phyloP scores from a whole-genome alignment of 352 stramenopile species.

The Phytophthora uliginosa region DNA sequence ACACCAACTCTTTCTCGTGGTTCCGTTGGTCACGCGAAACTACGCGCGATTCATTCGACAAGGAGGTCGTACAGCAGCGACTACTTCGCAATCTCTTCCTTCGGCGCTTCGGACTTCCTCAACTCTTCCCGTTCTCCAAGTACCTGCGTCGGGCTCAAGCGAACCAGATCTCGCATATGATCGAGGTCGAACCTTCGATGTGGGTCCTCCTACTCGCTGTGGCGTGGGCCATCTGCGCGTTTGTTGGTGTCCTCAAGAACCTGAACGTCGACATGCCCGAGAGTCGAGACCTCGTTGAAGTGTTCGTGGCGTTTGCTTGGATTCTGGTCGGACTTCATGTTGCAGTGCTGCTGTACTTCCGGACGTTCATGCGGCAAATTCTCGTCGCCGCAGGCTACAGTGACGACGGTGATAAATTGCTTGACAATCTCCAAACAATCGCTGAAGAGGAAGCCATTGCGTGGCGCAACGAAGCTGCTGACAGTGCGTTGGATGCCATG shows the following conservation, averaged over 20 bases:
- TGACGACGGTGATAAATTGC: slow-evolving; percentile 12
- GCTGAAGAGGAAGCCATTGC: slow-evolving; percentile 29
- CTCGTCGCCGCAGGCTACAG: slow-evolving; percentile 43
- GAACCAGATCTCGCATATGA: slow-evolving; percentile 85
- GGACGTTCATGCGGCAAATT: slow-evolving; percentile 40
- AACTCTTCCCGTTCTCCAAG: slow-evolving; percentile 80
- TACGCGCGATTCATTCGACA: slow-evolving; percentile 7
- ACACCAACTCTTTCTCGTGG: slow-evolving; percentile 6
- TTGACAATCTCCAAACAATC: slow-evolving; percentile 19
- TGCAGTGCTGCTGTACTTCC: slow-evolving; percentile 52
- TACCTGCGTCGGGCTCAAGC: slow-evolving; percentile 80
- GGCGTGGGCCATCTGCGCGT: slow-evolving; percentile 50
- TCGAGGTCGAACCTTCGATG: slow-evolving; percentile 78
- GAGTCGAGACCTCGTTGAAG: slow-evolving; percentile 42
- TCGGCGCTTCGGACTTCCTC: slow-evolving; percentile 47
- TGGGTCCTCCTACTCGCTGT: slow-evolving; percentile 66
- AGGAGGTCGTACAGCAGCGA: slow-evolving; percentile 41
- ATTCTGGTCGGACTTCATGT: slow-evolving; percentile 44
- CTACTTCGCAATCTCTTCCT: slow-evolving; percentile 63
- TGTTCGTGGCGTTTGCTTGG: slow-evolving; percentile 49
- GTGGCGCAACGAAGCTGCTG: slow-evolving; percentile 31
- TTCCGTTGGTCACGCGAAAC: slow-evolving; percentile 6
- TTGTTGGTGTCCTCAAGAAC: slow-evolving; percentile 17
- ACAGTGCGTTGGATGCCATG: slow-evolving; percentile 26
- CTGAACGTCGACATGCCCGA: slow-evolving; percentile 27